phyloP scores from a whole-genome alignment of 768 basidiomycete species.

The Hydnum rufescens region DNA sequence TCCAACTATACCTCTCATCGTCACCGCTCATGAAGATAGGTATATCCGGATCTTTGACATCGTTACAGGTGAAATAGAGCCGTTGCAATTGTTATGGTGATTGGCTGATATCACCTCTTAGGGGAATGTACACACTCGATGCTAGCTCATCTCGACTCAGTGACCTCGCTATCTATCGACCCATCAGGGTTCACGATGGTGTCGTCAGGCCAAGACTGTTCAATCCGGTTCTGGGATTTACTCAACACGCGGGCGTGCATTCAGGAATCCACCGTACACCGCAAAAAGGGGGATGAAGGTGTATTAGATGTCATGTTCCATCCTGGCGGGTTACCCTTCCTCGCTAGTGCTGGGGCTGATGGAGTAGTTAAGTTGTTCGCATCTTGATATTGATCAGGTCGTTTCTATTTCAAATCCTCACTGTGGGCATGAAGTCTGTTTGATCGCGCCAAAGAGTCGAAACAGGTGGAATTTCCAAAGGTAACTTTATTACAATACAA shows the following conservation, averaged over 20 bases:
- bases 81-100: constrained; percentile 1
- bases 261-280: constrained; percentile 78
- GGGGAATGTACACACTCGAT: constrained; percentile 81
- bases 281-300: constrained; percentile 79
- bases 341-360: constrained; percentile 92
- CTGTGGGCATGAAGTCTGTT: no score
- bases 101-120: constrained; percentile 14
- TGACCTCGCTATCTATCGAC: constrained; percentile 80
- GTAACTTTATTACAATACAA: no score
- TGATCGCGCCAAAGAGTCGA: no score
- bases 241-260: constrained; percentile 59
- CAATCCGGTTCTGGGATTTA: constrained; percentile 86
- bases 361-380: constrained; percentile 79
- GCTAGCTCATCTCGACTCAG: constrained; percentile 76
- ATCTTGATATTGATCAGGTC: no score
- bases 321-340: constrained; percentile 49
- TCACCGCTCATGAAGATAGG: constrained; percentile 88
- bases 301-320: constrained; percentile 78
- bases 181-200: constrained; percentile 72
- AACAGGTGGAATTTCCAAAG: no score
- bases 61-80: constrained; percentile 37
- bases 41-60: constrained; percentile 81
- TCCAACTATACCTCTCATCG: constrained; percentile 71
- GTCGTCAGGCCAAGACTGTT: constrained; percentile 85
- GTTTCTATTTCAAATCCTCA: no score